phyloP scores from a whole-genome alignment of 106 monocot species.

The Apostasia ramifera region DNA sequence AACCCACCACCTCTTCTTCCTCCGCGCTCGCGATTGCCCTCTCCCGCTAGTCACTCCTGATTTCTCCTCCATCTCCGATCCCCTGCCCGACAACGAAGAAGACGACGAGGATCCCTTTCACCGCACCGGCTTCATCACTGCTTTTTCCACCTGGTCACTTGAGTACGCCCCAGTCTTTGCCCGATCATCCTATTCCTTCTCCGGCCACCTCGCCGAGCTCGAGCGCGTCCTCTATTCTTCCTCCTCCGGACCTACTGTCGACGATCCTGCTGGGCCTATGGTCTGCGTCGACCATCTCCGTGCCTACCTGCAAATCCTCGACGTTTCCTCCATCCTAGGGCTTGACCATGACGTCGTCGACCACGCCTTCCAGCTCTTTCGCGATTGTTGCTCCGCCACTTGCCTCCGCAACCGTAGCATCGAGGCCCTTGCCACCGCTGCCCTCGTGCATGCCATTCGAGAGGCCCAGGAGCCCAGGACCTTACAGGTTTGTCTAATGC shows the following conservation, averaged over 20 bases:
- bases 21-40: constrained; percentile 62
- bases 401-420: constrained; percentile 90
- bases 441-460: constrained; percentile 95
- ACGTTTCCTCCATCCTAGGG: constrained; percentile 75
- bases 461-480: constrained; percentile 96
- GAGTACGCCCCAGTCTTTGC: constrained; percentile 54
- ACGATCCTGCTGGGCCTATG: constrained; percentile 32
- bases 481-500: constrained; percentile 49
- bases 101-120: constrained; percentile 74
- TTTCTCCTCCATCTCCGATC: constrained; percentile 15
- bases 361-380: constrained; percentile 88
- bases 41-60: constrained; percentile 75
- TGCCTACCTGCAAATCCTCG: constrained; percentile 92
- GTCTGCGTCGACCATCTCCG: constrained; percentile 79
- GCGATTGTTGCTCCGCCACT: constrained; percentile 81
- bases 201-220: constrained; percentile 91
- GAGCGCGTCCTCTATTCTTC: constrained; percentile 59
- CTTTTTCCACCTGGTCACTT: constrained; percentile 91
- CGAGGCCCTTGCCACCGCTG: constrained; percentile 95
- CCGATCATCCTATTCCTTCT: constrained; percentile 66
- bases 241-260: constrained; percentile 12
- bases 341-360: constrained; percentile 81
- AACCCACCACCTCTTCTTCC: constrained; percentile 60
- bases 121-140: constrained; percentile 82
- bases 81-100: neutral